Base-by-base conservation (phyloP, 495 filamentous ascomycete genomes). In the Neurospora sp. region DNA sequence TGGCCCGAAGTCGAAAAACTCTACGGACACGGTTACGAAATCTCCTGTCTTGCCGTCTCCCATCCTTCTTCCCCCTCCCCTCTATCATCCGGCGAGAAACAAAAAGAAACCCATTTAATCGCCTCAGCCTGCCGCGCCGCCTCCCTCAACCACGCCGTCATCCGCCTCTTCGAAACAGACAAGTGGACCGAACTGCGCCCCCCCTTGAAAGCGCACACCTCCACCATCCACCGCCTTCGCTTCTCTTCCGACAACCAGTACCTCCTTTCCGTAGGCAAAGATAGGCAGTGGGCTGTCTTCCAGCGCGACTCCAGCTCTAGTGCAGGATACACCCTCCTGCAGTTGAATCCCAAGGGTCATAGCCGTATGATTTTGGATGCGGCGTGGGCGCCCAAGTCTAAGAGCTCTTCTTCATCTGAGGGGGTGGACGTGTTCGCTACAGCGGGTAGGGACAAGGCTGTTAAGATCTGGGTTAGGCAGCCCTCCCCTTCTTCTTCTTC, bases 21-120 rank as follows among this genome's bases (percentile, higher is more conserved):
- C 6, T 99, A 99, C 81, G 96, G 96, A 7, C 96, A 99, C 83
- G 96, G 96, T n/a, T 97, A 97, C 84, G 96, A 99, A 81, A 96
- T 99, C 49, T 96, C 94, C 27, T 91, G 93, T 11, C 89, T 97
- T 31, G 92, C 95, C n/a, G 88, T 90, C 9, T 93, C 89, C 76
- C 88, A 92, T 74, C 54, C 54, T 2, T 23, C 54, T 20, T 16
- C 5, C 18, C 42, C 1, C 42, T 49, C 41, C 14, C 11, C 41
- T 18, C 41, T 18, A 18, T 44, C 49, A 31, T 60, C 20, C 2
- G 49, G 4, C 0, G 5, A 60, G 4, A 14, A 54, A 10, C 4
- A 27, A 3, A 62, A 62, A 9, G 91, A 92, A 77, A 90, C 91
- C 18, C 84, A 78, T 2, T 76, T 97, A 31, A 87, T 99, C 41